These are phyloP conservation scores for Solanum hybrid DNA, from an alignment of 305 asterid species.

Conservation along the genomic window DNA sequence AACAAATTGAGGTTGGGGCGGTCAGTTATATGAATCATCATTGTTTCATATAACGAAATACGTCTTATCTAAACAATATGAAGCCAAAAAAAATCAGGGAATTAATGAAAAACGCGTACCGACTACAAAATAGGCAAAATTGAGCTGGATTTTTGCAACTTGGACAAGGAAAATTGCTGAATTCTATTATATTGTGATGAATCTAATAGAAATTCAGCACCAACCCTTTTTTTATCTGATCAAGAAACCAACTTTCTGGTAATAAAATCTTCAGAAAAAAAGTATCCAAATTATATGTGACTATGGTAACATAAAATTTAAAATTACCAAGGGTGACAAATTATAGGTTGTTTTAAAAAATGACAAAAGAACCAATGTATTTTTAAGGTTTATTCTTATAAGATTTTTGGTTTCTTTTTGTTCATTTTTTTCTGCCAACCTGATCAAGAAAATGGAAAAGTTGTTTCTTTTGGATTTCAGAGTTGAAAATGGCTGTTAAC, in stretches of 20 bases:
- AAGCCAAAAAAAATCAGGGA: background rate
- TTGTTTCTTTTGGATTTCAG: background rate
- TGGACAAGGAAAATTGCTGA: slow-evolving; percentile 27
- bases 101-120: background rate
- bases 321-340: background rate
- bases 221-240: slow-evolving; percentile 11
- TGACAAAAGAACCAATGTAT: background rate
- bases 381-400: background rate
- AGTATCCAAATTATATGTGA: background rate
- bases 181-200: slow-evolving; percentile 23
- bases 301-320: background rate
- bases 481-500: slow-evolving; percentile 18
- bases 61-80: background rate
- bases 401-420: background rate
- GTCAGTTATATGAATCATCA: background rate
- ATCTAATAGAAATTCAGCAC: slow-evolving; percentile 35
- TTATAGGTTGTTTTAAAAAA: background rate
- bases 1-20: background rate
- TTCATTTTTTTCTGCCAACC: slow-evolving; percentile 12
- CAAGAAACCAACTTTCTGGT: background rate
- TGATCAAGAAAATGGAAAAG: slow-evolving; percentile 17
- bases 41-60: background rate
- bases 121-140: background rate
- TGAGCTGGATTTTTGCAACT: background rate
- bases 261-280: background rate